Base-by-base conservation (phyloP, 371 early-diverging fungal species). In the Mortierella sp. region DNA sequence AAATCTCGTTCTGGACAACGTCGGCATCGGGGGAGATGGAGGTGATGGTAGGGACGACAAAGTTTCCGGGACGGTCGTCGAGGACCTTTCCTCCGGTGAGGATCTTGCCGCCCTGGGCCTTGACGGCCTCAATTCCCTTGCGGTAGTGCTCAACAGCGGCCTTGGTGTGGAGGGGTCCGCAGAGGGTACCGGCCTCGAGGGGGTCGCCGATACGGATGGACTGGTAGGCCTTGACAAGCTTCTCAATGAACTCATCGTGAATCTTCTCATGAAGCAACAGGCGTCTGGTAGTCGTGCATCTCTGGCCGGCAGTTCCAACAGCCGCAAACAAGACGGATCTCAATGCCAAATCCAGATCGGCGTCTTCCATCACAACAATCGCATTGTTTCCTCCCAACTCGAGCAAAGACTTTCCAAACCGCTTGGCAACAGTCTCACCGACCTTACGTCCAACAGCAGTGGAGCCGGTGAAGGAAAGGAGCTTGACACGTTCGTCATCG, bases 351-450 rank as follows among this genome's bases (percentile, higher is more conserved):
- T 98, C 97, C 32, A 98, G 79, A 84, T 99, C 97, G n/a, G 98
- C 98, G 78, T 98, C 98, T 38, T 95, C 94, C 87, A 95, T 96
- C 55, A 97, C 97, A 68, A 98, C 94, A 73, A 98, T 95, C 60
- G 98, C 98, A 80, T 98, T 99, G 93, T 99, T 99, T 38, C 99
- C 99, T 68, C 99, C 99, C 24, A 99, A 92, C 88, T 99, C 99
- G 58, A 99, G 85, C 46, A 99, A 90, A 27, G 93, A 90, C 88
- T 94, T 93, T 73, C 98, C 99, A 81, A 98, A 98, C 3, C 99
- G 92, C 70, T 93, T 91, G 85, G 98, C 97, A 24, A 98, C 97
- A 11, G 92, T 88, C 73, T 92, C 88, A 7, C 93, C 97, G 21
- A 97, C 95, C 75, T 93, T 88, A 80, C 94, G 92, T 38, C 97